Base-by-base conservation (phyloP, 2,329 filamentous ascomycete genomes). In the Scortechinia acanthostroma region DNA sequence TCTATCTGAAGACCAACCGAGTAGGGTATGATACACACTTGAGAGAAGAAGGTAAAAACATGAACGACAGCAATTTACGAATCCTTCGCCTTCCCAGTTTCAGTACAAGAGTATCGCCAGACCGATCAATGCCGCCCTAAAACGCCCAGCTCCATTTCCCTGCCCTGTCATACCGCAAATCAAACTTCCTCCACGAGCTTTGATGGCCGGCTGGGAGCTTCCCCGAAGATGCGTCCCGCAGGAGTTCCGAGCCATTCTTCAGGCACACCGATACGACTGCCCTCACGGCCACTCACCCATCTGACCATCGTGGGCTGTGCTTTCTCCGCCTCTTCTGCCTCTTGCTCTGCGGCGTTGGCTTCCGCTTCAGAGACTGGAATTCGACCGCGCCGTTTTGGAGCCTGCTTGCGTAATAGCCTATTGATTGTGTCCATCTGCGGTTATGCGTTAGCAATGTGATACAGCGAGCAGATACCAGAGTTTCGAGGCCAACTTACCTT, bases 401-500 rank as follows among this genome's bases (percentile, higher is more conserved):
- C 77, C 58, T 82, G 80, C 55, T 82, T 83, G 54, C 77, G 77
- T 43, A 84, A 71, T n/a, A 83, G 69, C 46, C 78, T 75, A 57
- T 83, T 81, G 60, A 83, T 83, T 2, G 79, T 83, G 55, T 82
- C 78, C 71, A 80, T 77, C 77, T 81, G 48, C 35, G 43, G 35
- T 19, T 2, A 30, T 30, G 25, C n/a, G n/a, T n/a, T n/a, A n/a
- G n/a, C n/a, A n/a, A n/a, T 30, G n/a, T 10, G n/a, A 30, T 30
- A 30, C 25, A 30, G 25, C n/a, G 10, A n/a, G 25, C 10, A 10
- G n/a, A 30, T 30, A 30, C n/a, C 10, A n/a, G 10, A 30, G 25
- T 30, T n/a, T 10, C 17, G 14, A 19, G 14, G 35, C 35, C n/a
- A 6, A 50, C 58, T 21, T 57, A 82, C 78, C 73, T 88, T 88